Base-by-base conservation (phyloP, 1,139 yeast species). In the Sugiyamaella paludigena region DNA sequence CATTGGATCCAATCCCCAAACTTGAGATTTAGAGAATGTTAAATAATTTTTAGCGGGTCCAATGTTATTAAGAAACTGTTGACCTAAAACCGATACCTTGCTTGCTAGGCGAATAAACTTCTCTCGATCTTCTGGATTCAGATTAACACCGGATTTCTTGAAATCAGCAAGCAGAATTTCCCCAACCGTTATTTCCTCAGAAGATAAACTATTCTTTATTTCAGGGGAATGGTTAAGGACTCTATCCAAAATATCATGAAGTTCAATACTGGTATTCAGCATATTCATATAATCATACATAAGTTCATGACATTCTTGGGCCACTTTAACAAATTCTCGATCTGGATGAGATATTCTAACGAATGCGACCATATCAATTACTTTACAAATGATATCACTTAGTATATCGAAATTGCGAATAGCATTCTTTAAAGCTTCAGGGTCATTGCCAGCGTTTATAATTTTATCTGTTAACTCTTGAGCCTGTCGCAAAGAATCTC, bases 231-330 rank as follows among this genome's bases (percentile, higher is more conserved):
- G 77, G 2, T 72, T 66, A 51, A 91, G 67, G 0, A 86, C 83
- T 12, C 68, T 67, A 31, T 77, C 76, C 41, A 92, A 73, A 47
- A 78, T 80, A 38, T 71, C 68, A 62, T 84, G 88, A 37, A 92
- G 73, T 40, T 80, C 85, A 12, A 83, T 87, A 52, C 88, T 85
- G 6, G 98, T 92, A 65, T 92, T 92, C 43, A 92, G 73, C 52
- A 85, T 80, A 67, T 89, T 92, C 99, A 92, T 94, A 66, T 84
- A 91, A 55, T 89, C 96, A 68, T 84, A 92, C 85, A 92, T 80
- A 55, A 81, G 75, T 60, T 88, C 95, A 62, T 92, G 97, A 29
- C 95, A 85, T 47, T 79, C 77, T 61, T 92, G 96, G 0, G 98
- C 96, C 1, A 92, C 94, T 42, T 75, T 75, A 3, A 84, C 76